Conservation (phyloP, 1,139 yeast genomes). For the Geotrichum citri-aurantii region DNA sequence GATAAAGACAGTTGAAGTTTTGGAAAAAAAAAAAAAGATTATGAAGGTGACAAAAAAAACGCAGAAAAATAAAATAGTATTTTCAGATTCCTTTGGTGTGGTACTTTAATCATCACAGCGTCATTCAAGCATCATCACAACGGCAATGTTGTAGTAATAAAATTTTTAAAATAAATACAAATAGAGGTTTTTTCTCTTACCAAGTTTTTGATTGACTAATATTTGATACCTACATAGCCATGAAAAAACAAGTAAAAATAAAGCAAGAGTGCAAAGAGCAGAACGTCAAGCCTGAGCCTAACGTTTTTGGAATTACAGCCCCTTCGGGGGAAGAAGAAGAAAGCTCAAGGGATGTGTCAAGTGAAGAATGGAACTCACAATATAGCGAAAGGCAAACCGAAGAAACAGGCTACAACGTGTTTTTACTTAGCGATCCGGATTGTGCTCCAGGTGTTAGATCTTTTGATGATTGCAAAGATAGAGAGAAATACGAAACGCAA, state of each 20-base stretch:
- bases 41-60: too few relatives aligned
- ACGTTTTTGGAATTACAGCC: neutral
- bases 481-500: neutral
- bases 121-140: neutral
- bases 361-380: neutral
- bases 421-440: neutral
- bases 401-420: neutral
- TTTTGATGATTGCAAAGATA: neutral
- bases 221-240: neutral
- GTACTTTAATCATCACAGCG: neutral
- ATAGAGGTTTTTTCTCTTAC: neutral
- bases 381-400: neutral
- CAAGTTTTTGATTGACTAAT: neutral
- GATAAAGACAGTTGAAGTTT: too few relatives aligned
- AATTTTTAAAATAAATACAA: neutral
- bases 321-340: neutral
- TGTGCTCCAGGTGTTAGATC: neutral
- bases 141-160: neutral
- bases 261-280: neutral
- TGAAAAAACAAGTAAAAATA: neutral
- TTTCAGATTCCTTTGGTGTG: too few relatives aligned
- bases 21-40: too few relatives aligned
- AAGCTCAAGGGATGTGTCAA: neutral
- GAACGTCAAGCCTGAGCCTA: neutral
- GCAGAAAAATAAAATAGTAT: too few relatives aligned